Conservation (phyloP, 2,329 filamentous ascomycete genomes). For the Epichloe amarillans region DNA sequence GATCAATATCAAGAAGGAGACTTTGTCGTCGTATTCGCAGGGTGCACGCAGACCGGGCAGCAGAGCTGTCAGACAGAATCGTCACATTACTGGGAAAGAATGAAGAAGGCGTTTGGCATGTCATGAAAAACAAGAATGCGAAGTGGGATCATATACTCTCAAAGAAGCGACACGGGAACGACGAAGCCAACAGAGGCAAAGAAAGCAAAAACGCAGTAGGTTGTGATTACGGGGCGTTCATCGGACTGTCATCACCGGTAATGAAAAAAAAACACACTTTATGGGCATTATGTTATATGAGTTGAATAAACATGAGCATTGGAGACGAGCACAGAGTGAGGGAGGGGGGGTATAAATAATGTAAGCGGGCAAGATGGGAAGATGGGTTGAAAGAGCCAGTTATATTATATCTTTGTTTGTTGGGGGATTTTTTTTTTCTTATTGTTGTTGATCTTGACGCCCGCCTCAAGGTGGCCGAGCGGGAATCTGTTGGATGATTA, state of each 20-base stretch:
- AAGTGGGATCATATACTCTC: not conserved
- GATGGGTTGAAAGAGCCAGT: not conserved
- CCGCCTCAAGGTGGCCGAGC: not conserved
- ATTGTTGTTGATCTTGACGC: not conserved
- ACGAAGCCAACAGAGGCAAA: constrained; percentile 1
- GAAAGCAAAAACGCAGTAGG: not conserved
- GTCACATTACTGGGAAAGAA: constrained; percentile 33
- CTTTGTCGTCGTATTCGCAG: constrained; percentile 65
- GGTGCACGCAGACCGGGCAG: constrained; percentile 47
- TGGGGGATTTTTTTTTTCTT: not conserved
- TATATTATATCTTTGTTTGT: not conserved
- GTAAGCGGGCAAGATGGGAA: not conserved
- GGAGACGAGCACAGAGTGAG: not conserved
- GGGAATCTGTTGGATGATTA: not conserved
- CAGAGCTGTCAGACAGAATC: constrained; percentile 63
- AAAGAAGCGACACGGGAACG: not conserved
- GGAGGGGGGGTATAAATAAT: not conserved
- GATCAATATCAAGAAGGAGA: constrained; percentile 70
- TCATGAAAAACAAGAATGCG: not conserved
- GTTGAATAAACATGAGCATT: constrained; percentile 6
- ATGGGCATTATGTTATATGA: constrained; percentile 7
- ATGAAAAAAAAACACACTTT: not conserved
- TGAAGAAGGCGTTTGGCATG: constrained; percentile 28
- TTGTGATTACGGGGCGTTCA: constrained; percentile 8
- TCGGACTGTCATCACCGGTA: constrained; percentile 5